These are phyloP conservation scores for Microbotryum scabiosae DNA, from an alignment of 1,284 basidiomycete species.

Conservation along the genomic window DNA sequence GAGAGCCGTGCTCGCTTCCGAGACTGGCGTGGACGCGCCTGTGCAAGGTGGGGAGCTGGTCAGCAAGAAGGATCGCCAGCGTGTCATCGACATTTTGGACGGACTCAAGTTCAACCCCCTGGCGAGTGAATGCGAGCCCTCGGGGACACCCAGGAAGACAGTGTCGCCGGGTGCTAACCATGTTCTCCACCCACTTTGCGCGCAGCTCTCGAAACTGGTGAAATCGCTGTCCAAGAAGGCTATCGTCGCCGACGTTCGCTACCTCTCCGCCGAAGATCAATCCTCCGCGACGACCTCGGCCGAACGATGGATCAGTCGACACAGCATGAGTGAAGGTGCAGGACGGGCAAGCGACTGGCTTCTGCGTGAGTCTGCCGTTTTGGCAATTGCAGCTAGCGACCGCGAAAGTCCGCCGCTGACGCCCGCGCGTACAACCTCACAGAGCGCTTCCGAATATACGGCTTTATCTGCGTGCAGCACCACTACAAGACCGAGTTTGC, in stretches of 20 bases:
- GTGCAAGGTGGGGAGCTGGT: conserved; percentile 2
- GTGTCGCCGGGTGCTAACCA: no score
- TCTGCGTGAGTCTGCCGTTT: neutral
- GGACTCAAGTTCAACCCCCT: conserved; percentile 14
- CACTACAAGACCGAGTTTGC: conserved; percentile 13
- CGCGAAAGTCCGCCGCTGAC: neutral
- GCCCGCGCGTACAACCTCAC: neutral
- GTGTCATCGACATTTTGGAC: conserved; percentile 11
- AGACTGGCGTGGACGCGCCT: neutral
- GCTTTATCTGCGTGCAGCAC: conserved; percentile 18
- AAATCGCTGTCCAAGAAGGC: neutral
- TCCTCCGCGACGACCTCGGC: neutral
- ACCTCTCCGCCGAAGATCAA: conserved; percentile 25
- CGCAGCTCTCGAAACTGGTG: conserved; percentile 11
- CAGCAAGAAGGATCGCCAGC: conserved; percentile 1
- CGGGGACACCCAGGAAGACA: no score
- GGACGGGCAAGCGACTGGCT: conserved; percentile 19
- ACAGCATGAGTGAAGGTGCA: conserved; percentile 25
- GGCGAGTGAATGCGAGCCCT: neutral
- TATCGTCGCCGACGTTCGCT: conserved; percentile 22
- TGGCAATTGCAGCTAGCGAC: neutral
- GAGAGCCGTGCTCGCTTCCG: neutral
- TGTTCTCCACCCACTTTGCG: neutral
- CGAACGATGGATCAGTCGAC: conserved; percentile 21
- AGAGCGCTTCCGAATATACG: conserved; percentile 16